A percentile compares a stretch with the other conserved stretches of the same genome.
Evolutionary conservation across 192 early-diverging fungal species (phyloP).

Genomic region (Glomus cerebriforme): DNA sequence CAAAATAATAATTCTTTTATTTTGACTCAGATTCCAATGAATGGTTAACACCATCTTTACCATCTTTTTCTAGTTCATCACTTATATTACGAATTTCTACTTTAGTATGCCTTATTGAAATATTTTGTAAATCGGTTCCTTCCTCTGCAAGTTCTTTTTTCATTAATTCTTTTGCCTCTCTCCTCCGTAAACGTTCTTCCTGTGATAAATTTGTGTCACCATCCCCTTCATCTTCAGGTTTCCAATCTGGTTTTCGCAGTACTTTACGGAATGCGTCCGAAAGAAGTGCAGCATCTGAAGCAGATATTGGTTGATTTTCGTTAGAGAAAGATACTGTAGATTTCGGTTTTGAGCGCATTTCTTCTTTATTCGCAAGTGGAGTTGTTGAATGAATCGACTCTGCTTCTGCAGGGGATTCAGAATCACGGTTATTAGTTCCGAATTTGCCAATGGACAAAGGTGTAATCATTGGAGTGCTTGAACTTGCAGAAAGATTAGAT

Average conservation of each 20-base stretch:
- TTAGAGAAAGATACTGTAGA: background rate
- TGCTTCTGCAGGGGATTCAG: slow-evolving; percentile 1
- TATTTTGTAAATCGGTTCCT: slow-evolving; percentile 11
- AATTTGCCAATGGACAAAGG: background rate
- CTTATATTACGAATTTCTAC: background rate
- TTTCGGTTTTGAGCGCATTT: too few species aligned
- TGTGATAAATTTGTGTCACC: background rate
- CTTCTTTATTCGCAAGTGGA: slow-evolving; percentile 9
- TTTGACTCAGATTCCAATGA: background rate
- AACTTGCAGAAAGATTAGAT: background rate
- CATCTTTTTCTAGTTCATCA: background rate
- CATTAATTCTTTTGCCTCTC: slow-evolving; percentile 28
- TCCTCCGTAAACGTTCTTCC: background rate
- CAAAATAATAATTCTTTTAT: background rate
- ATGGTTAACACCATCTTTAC: background rate
- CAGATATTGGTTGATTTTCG: background rate
- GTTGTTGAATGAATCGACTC: background rate
- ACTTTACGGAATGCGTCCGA: slow-evolving; percentile 16
- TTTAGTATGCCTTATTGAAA: slow-evolving; percentile 10
- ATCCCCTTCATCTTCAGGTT: background rate
- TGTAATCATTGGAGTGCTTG: slow-evolving; percentile 12
- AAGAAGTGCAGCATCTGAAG: slow-evolving; percentile 14
- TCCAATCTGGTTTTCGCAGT: slow-evolving; percentile 24
- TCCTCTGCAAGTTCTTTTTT: slow-evolving; percentile 28
- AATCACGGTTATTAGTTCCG: background rate